Evolutionary conservation across 352 stramenopile genomes (phyloP), one percentile per base, ranked within the genome.

Genomic region (Phytophthora parvispora): DNA sequence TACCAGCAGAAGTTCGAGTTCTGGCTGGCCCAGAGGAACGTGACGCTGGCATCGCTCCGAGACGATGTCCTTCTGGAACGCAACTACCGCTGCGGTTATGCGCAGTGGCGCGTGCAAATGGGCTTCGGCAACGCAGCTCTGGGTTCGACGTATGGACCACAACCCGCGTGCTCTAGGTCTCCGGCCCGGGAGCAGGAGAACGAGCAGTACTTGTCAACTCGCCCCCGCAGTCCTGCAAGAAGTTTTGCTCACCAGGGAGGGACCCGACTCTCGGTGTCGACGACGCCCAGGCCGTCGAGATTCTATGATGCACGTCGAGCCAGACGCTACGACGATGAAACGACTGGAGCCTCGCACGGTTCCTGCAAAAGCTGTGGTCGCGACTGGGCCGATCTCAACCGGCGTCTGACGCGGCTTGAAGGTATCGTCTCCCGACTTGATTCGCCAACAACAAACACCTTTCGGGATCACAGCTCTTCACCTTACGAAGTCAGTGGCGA

Each of bases 1-100:
- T 75, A 75, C 25, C 63, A 68, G 27, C 61, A 70, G 25, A 71
- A 72, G n/a, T 75, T 75, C n/a, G 42, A 75, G 32, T 75, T 75
- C 27, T 75, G 67, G 67, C 43, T 72, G 13, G 62, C 62, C 4
- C 67, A 72, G 31, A 53, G 55, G 13, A 59, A 68, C 28, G 31
- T 75, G 49, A 60, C 54, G 3, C 34, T 75, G 16, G 42, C 53
- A 10, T 59, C 54, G 12, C 34, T 72, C 18, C 60, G 28, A 54
- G 27, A 68, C 22, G 22, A 65, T 18, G 42, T 59, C 20, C 32
- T 52, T 25, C 64, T 18, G 42, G 67, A 75, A 38, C 67, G 67
- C 1, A 40, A 10, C 4, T 75, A 68, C 38, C 67, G 67, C 9
- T 72, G 27, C 12, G 25, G 25, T 2, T 75, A 72, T n/a, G 67